Percentiles rank a stretch among this genome's conserved stretches.
Conservation (phyloP, 306 rosid species). For the Citrullus amarus region DNA sequence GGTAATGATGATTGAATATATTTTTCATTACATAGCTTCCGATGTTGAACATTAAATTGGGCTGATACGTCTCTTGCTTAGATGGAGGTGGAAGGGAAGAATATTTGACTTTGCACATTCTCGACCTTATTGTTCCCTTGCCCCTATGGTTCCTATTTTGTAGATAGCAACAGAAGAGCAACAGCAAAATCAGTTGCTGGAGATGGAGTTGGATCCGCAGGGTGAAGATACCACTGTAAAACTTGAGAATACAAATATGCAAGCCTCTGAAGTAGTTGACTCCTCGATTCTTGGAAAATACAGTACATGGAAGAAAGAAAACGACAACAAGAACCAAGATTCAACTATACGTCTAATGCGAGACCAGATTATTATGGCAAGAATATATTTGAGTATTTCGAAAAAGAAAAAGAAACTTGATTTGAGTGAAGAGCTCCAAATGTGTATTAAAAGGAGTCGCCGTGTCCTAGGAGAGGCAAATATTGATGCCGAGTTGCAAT, state of each 20-base stretch:
- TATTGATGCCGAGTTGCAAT: conserved; percentile 56
- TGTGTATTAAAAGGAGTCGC: conserved; percentile 47
- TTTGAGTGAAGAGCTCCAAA: conserved; percentile 44
- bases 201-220: conserved; percentile 38
- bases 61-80: not conserved
- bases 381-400: conserved; percentile 72
- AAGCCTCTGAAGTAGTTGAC: conserved; percentile 67
- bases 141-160: conserved; percentile 14
- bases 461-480: conserved; percentile 65
- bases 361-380: conserved; percentile 90
- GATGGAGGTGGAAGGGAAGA: conserved; percentile 1
- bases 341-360: conserved; percentile 72
- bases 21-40: not conserved
- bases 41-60: not conserved
- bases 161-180: conserved; percentile 59
- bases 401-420: conserved; percentile 47
- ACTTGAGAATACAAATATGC: conserved; percentile 70
- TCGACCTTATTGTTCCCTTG: conserved; percentile 4
- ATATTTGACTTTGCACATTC: not conserved
- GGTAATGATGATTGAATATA: conserved; percentile 49
- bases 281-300: conserved; percentile 74
- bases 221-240: conserved; percentile 44
- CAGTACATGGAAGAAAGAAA: conserved; percentile 90
- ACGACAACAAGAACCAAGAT: conserved; percentile 59
- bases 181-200: conserved; percentile 45